Evolutionary conservation across 306 rosid genomes (phyloP).

Genomic region (Rosa lucieae): DNA sequence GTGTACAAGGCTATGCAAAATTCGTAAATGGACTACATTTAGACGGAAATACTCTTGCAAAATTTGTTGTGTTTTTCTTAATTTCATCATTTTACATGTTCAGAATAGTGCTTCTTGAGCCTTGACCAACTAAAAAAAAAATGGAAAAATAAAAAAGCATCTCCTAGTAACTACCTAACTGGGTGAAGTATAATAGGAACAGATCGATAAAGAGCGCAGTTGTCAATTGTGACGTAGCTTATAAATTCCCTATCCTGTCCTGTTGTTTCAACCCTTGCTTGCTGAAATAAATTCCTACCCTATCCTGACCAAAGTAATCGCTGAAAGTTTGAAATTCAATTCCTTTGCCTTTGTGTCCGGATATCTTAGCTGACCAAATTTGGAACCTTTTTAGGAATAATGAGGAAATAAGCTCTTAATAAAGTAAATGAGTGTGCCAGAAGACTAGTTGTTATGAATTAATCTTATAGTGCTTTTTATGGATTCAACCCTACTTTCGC

Average conservation of each 20-base stretch:
- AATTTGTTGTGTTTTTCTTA: not conserved
- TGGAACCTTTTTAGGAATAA: not conserved
- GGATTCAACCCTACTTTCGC: not conserved
- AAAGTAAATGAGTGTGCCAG: not conserved
- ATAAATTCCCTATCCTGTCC: not conserved
- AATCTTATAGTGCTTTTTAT: not conserved
- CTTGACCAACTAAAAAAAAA: not conserved
- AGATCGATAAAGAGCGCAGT: not conserved
- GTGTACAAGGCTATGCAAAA: not conserved
- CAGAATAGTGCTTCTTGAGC: not conserved
- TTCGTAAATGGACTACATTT: not conserved
- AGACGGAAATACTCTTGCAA: not conserved
- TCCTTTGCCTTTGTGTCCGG: not conserved
- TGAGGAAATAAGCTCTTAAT: not conserved
- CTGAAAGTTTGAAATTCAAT: not conserved
- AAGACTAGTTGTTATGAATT: not conserved
- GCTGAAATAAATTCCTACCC: not conserved
- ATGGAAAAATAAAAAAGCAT: not conserved
- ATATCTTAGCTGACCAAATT: not conserved
- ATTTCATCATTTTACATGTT: not conserved
- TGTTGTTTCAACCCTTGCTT: not conserved
- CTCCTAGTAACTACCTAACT: not conserved
- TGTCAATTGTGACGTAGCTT: not conserved
- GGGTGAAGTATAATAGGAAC: not conserved
- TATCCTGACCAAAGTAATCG: not conserved